Evolutionary conservation across 306 rosid species (phyloP), one percentile per base, ranked within the genome.

Genomic region (Begonia peltatifolia): DNA sequence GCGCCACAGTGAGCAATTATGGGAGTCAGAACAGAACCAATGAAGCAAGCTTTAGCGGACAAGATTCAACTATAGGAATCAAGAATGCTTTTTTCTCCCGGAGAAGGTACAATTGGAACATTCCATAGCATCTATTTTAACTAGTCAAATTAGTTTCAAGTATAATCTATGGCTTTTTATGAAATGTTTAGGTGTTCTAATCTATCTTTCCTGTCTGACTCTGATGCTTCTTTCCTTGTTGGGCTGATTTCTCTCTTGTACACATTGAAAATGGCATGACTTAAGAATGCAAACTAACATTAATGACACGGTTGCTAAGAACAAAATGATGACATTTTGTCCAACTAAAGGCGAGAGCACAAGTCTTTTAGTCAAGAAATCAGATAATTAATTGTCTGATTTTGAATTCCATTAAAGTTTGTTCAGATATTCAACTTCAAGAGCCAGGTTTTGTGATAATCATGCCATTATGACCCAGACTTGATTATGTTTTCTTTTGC

Each of bases 81-180:
- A 78, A 72, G 22, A 60, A 79, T 53, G 47, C 61, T 8, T 54
- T 74, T 46, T 85, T 83, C 48, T 48, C 59, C 23, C 80, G 57
- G 55, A 65, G 59, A 74, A 44, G 88, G 82, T 81, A 69, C 55
- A 6, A 30, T n/a, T 60, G 12, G 11, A 50, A 1, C 38, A 30
- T 30, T 30, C 8, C 38, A 30, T 30, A 30, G 5, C 38, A 30
- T 30, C 12, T 59, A 35, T 38, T 10, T 57, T 9, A 47, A 58
- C 63, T 23, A 25, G 35, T 49, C 5, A n/a, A 14, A 15, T 46
- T 42, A 16, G 30, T 38, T 12, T 50, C 35, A 17, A 53, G 18
- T 53, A 14, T 49, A 42, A 22, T 20, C n/a, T 22, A 41, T 25
- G 41, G 12, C 38, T 49, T 35, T 22, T 20, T 42, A 10, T 46